Evolutionary conservation across 2,329 filamentous ascomycete species (phyloP), one percentile per base, ranked within the genome.

Genomic region (Pseudocercospora pini-densiflorae): DNA sequence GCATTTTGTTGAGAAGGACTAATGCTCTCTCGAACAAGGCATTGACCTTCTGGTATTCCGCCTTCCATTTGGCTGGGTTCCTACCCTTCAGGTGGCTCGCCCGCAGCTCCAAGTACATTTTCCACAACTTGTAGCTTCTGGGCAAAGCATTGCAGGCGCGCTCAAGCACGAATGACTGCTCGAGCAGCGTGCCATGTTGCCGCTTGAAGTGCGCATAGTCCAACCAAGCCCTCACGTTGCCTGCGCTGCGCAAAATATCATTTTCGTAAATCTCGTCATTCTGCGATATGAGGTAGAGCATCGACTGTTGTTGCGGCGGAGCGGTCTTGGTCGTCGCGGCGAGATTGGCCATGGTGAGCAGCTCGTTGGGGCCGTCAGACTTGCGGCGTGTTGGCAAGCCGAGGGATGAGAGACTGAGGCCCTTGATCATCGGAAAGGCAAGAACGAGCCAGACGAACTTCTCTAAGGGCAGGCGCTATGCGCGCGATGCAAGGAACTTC

Each of bases 1-100:
- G 95, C 95, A 99, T 99, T 82, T 99, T 99, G 82, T 99, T 97
- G 68, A 99, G 87, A 47, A 99, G 85, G 65, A 97, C 92, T 60
- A 99, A 83, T 3, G 95, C 94, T 73, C 92, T 88, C 81, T 99
- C 95, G 78, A 97, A 99, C 47, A 98, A 88, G 62, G 92, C 87
- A 78, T 99, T 99, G 78, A 98, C 93, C 80, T 98, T 99, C 76
- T 89, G 87, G 80, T 91, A 98, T 76, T 99, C 94, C 66, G 87
- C 82, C 61, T 88, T 88, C 78, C 92, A 93, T 64, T 89, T 86
- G 63, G 92, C 91, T 12, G 94, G 89, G 78, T 97, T 98, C 72
- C 94, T 88, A 76, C 90, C 91, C 68, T 88, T 85, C 55, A 79
- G 59, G 63, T 79, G 78, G 73, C 91, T 92, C 63, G 88, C 89